phyloP scores from a whole-genome alignment of 306 rosid genomes.

The Urtica urens region DNA sequence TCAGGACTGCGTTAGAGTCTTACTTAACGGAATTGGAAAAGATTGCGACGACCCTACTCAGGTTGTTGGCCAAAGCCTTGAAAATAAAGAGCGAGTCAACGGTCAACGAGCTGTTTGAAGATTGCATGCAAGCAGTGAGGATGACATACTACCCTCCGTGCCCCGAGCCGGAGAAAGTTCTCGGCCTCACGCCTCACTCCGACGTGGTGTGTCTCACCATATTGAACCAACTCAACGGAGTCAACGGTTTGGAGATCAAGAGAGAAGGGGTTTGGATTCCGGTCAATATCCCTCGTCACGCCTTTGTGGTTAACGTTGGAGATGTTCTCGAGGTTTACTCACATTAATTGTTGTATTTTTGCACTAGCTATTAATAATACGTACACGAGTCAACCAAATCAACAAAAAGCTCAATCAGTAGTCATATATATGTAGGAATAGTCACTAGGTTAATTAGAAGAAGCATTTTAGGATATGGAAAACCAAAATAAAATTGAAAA shows the following conservation, averaged over 20 bases:
- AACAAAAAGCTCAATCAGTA: no score
- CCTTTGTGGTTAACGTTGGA: conserved; percentile 67
- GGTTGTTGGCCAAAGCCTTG: conserved; percentile 35
- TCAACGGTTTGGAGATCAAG: conserved; percentile 58
- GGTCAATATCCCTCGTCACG: conserved; percentile 29
- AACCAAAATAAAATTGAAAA: no score
- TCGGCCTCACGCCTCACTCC: conserved; percentile 61
- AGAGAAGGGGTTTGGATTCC: conserved; percentile 69
- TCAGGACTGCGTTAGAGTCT: conserved; percentile 43
- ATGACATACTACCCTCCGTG: conserved; percentile 80
- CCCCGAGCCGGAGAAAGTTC: conserved; percentile 47
- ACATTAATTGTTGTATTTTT: conserved; percentile 4
- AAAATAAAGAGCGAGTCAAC: conserved; percentile 16
- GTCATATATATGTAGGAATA: no score
- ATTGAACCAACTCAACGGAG: conserved; percentile 55
- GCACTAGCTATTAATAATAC: no score
- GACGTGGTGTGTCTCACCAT: conserved; percentile 58
- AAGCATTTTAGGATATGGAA: no score
- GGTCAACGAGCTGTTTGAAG: conserved; percentile 37
- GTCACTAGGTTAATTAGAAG: no score
- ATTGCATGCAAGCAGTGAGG: conserved; percentile 60
- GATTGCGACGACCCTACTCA: conserved; percentile 32
- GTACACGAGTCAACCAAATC: no score
- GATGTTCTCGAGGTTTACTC: conserved; percentile 67
- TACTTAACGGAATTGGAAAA: conserved; percentile 33